Percentiles rank a stretch among this genome's conserved stretches.
Conservation (phyloP, 1,139 yeast species). For the Zygotorulaspora mrakii region DNA sequence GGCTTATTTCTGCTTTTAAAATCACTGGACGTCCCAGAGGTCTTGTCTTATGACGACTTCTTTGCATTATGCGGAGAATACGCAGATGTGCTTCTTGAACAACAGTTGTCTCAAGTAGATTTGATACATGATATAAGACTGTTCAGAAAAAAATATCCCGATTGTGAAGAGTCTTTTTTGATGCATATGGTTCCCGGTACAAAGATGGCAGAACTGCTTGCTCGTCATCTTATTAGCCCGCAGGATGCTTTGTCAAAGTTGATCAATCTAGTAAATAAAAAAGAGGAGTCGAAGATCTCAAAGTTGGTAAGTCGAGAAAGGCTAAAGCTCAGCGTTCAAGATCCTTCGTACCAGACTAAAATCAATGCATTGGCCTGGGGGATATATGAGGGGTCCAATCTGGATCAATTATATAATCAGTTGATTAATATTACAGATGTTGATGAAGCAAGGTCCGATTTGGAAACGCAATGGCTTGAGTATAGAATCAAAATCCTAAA, state of each 20-base stretch:
- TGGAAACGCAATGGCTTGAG: slow-evolving; percentile 58
- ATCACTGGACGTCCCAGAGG: slow-evolving; percentile 29
- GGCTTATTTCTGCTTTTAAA: slow-evolving; percentile 54
- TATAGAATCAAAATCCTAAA: slow-evolving; percentile 54
- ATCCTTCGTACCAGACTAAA: slow-evolving; percentile 42
- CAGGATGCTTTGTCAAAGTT: slow-evolving; percentile 49
- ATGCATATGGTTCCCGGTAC: slow-evolving; percentile 61
- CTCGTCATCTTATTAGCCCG: slow-evolving; percentile 50
- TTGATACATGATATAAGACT: slow-evolving; percentile 45
- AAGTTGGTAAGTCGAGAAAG: slow-evolving; percentile 42
- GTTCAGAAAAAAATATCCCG: slow-evolving; percentile 42
- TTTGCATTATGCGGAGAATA: slow-evolving; percentile 47
- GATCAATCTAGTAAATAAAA: slow-evolving; percentile 44
- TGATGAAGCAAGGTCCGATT: slow-evolving; percentile 53
- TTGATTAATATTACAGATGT: slow-evolving; percentile 60
- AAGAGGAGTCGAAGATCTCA: slow-evolving; percentile 42
- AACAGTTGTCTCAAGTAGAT: slow-evolving; percentile 46
- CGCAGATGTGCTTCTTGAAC: slow-evolving; percentile 39
- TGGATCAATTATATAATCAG: slow-evolving; percentile 52
- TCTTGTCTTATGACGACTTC: slow-evolving; percentile 42
- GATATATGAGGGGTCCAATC: slow-evolving; percentile 46
- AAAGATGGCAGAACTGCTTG: slow-evolving; percentile 53
- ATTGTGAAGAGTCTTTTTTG: slow-evolving; percentile 47
- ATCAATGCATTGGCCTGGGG: slow-evolving; percentile 49
- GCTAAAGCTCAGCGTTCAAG: slow-evolving; percentile 46